A percentile compares a stretch with the other conserved stretches of the same genome.
These are phyloP conservation scores for Agaricus subrufescens DNA, from an alignment of 768 basidiomycete genomes.

Conservation along the genomic window DNA sequence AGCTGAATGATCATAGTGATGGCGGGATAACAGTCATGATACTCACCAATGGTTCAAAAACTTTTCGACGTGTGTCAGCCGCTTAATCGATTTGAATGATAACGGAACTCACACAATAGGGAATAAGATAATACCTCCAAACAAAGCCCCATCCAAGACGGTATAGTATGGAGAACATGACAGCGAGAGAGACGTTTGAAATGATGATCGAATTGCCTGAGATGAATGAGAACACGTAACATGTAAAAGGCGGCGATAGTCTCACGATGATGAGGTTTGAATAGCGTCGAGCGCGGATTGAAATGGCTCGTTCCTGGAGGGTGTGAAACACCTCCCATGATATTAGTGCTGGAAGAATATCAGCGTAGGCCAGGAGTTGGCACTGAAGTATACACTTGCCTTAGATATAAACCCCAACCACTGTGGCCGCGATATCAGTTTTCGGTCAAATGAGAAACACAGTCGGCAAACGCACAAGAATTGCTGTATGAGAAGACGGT, in stretches of 20 bases:
- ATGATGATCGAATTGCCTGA: slow-evolving; percentile 35
- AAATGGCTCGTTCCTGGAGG: slow-evolving; percentile 45
- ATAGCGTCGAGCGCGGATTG: slow-evolving; percentile 31
- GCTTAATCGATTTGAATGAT: not conserved
- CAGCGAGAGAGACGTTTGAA: slow-evolving; percentile 22
- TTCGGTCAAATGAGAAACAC: not conserved
- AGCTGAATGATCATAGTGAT: not conserved
- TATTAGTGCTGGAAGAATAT: slow-evolving; percentile 28
- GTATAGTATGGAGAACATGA: slow-evolving; percentile 22
- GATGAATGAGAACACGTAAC: slow-evolving; percentile 5
- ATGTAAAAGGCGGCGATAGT: not conserved
- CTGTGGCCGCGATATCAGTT: slow-evolving; percentile 9
- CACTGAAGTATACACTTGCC: slow-evolving; percentile 13
- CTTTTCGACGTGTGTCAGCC: slow-evolving; percentile 16
- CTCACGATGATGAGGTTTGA: slow-evolving; percentile 35
- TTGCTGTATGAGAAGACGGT: slow-evolving; percentile 45
- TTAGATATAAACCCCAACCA: slow-evolving; percentile 34
- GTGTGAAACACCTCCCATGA: slow-evolving; percentile 43
- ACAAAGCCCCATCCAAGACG: slow-evolving; percentile 21
- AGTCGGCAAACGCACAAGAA: slow-evolving; percentile 25
- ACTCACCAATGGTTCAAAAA: slow-evolving; percentile 39
- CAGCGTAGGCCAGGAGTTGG: not conserved
- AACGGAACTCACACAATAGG: slow-evolving; percentile 35
- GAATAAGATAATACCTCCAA: slow-evolving; percentile 31
- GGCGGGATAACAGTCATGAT: not conserved